Evolutionary conservation across 306 rosid genomes (phyloP).

Genomic region (Pachyrhizus erosus): DNA sequence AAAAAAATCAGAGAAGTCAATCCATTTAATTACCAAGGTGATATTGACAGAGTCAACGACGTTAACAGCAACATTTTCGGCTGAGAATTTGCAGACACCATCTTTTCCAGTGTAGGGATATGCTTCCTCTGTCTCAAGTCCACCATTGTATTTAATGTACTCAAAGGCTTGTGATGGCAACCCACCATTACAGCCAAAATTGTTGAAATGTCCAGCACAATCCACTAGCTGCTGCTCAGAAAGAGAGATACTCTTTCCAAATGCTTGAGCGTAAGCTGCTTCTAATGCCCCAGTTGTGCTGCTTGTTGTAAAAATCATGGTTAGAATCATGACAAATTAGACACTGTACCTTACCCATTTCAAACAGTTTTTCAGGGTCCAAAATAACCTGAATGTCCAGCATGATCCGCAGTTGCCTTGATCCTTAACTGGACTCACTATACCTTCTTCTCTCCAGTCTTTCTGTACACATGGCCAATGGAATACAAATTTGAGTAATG

Average conservation of each 20-base stretch:
- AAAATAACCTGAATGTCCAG: constrained; percentile 50
- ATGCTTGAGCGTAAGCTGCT: constrained; percentile 76
- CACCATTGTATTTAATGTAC: constrained; percentile 79
- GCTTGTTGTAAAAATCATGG: constrained; percentile 35
- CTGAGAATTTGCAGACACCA: constrained; percentile 62
- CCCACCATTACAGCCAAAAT: constrained; percentile 80
- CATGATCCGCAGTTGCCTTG: constrained; percentile 67
- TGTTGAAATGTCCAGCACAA: constrained; percentile 79
- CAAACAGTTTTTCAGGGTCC: neutral
- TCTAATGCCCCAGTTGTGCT: constrained; percentile 90
- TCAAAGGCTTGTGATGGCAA: constrained; percentile 93
- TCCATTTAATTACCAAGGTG: constrained; percentile 57
- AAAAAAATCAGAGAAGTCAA: neutral
- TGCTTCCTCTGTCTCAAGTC: constrained; percentile 78
- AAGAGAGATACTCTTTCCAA: constrained; percentile 67
- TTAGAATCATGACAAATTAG: constrained; percentile 2
- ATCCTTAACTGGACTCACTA: constrained; percentile 76
- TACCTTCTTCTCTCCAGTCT: constrained; percentile 79
- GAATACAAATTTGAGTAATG: neutral
- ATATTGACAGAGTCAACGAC: constrained; percentile 70
- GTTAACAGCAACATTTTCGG: constrained; percentile 67
- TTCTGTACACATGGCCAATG: constrained; percentile 54
- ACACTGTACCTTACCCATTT: neutral
- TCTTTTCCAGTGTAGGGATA: constrained; percentile 67
- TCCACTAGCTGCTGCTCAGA: constrained; percentile 94